These are phyloP conservation scores for Xylaria venustula DNA, from an alignment of 495 filamentous ascomycete species.

Conservation along the genomic window DNA sequence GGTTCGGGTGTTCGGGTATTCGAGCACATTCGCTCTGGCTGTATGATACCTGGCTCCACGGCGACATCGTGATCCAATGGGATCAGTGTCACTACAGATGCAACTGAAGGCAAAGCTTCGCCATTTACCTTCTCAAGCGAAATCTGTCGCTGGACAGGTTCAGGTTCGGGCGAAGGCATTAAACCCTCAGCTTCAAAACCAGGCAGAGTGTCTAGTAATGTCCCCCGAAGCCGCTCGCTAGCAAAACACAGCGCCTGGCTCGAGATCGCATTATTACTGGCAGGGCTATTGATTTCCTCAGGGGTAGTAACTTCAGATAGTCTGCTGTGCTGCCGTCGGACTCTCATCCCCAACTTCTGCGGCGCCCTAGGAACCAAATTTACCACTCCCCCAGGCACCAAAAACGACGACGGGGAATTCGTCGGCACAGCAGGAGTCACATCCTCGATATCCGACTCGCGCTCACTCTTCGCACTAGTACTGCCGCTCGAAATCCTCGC, in stretches of 20 bases:
- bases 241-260: not conserved
- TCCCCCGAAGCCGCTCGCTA: slow-evolving; percentile 19
- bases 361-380: slow-evolving; percentile 15
- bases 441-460: not conserved
- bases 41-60: not conserved
- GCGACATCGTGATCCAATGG: not conserved
- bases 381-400: slow-evolving; percentile 1
- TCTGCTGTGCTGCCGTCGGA: slow-evolving; percentile 21
- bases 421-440: slow-evolving; percentile 12
- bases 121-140: too few relatives aligned
- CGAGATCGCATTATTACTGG: not conserved
- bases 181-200: not conserved
- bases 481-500: not conserved
- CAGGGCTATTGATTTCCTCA: slow-evolving; percentile 15
- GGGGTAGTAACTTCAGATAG: slow-evolving; percentile 31
- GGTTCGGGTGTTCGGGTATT: not conserved
- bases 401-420: slow-evolving; percentile 17
- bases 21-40: not conserved
- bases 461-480: not conserved
- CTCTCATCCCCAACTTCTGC: slow-evolving; percentile 16
- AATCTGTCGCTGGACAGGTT: too few relatives aligned
- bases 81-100: not conserved
- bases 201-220: slow-evolving; percentile 14
- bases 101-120: not conserved
- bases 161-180: not conserved